Evolutionary conservation across 2,329 filamentous ascomycete species (phyloP), one percentile per base, ranked within the genome.

Genomic region (Remersonia thermophila): DNA sequence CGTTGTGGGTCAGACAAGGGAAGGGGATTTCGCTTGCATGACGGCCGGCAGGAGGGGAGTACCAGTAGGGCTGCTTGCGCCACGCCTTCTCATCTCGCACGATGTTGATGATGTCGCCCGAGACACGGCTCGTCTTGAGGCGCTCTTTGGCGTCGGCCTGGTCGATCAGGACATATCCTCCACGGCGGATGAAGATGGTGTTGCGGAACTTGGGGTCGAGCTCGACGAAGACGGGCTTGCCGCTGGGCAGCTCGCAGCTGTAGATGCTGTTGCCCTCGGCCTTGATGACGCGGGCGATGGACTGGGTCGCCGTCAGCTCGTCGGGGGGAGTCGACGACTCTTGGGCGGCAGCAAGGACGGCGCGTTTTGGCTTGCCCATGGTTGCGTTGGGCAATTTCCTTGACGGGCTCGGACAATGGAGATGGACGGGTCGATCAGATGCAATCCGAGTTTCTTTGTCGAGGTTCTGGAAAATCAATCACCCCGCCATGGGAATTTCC

Each of bases 61-160:
- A 89, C 91, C 91, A 96, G 56, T 89, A 98, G 8, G 66, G 51
- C 63, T 82, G 77, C 61, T 93, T 94, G 52, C 86, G 75, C 91
- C 91, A 98, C 30, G 69, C 68, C 61, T 84, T 93, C 63, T 95
- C 87, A 52, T 95, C 85, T 27, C 84, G 70, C 27, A 96, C 86
- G 26, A 96, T 76, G 53, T 95, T 95, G 47, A 93, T 69, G 50
- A 98, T 95, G 58, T 94, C 84, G 11, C 89, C 91, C 35, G 73
- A 70, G 10, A 93, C 72, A 56, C 85, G 86, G 50, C 85, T 85
- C 30, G 80, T 78, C 35, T 77, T 63, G 16, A 36, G 13, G 12
- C 47, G 37, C 32, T 71, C 74, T 18, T 77, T 74, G 27, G 78
- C 65, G 2, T 69, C 67, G 16, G 73, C 80, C 12, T 65, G 51